Evolutionary conservation across 1,284 basidiomycete species (phyloP), one percentile per base, ranked within the genome.

Genomic region (Irpex sp.): DNA sequence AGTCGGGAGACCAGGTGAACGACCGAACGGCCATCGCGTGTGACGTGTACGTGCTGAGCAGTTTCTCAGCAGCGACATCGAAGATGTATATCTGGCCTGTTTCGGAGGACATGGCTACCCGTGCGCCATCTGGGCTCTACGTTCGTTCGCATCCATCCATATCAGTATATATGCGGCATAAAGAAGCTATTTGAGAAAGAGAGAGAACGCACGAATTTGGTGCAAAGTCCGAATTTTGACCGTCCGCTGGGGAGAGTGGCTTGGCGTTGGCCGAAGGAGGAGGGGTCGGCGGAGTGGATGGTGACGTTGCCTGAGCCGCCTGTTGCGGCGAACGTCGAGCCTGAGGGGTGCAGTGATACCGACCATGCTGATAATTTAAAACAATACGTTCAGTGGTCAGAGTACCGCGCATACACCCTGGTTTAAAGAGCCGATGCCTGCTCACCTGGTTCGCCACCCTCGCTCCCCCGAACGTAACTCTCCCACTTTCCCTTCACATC

Each of bases 1-100:
- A 88, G 73, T 96, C 93, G 52, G 86, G 83, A 9, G 91, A 93
- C 94, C 94, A 96, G 5, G 91, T 82, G 4, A 95, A 74, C 0
- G 90, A 88, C 26, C 94, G 87, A 6, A 94, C 92, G 56, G 87
- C 82, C 87, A 94, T 92, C 8, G 92, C 93, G 72, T 96, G 94
- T 1, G 92, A 92, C 2, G 87, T 87, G 75, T 89, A 95, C 1
- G 89, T 91, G 2, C 84, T 81, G 0, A 81, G 75, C 40, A 95
- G 77, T 7, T 86, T 77, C 65, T 79, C 77, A 0, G 89, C 83
- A 70, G 89, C 87, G 49, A 89, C 72, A 74, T 96, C 93, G 67
- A 94, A 89, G 48, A 96, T 79, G 74, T 85, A 90, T 59, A 95
- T 88, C 70, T 94, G 90, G 15, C 94, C 94, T 1, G 85, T 82